Evolutionary conservation across 306 rosid species (phyloP), one percentile per base, ranked within the genome.

Genomic region (Trifolium dubium): DNA sequence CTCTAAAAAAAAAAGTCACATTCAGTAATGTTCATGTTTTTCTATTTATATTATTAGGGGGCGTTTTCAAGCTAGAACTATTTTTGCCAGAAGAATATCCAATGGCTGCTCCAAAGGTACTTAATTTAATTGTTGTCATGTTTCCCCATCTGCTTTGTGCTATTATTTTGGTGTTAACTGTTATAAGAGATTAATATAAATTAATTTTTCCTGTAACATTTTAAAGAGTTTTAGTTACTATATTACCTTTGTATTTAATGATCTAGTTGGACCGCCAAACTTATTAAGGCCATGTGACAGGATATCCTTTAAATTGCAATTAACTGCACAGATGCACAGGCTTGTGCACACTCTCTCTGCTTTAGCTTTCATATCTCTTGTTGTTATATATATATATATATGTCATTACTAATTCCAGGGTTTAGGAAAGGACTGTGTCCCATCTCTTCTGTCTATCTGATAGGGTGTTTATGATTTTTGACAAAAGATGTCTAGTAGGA

Each of bases 31-130:
- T 81, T 63, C 59, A 18, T 64, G 35, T 64, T 74, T 40, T 29
- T 29, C 43, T 80, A 8, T 69, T 61, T 79, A 51, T 56, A 44
- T 68, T 64, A 35, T 51, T 75, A 93, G 98, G 98, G 15, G 98
- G 98, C 11, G 98, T 93, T 72, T 93, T 93, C 89, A 93, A 93
- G 83, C 85, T 93, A 86, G 98, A 93, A 83, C 84, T 93, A 41
- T 93, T 93, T 88, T 85, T 93, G 78, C 98, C 98, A 10, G 98
- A 91, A 81, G 98, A 93, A 84, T 93, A 93, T 88, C 98, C 98
- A 73, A 93, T 93, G 98, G 97, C 97, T 78, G 98, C 98, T 72
- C 98, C 98, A 5, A 93, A 93, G 97, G 98, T 93, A 81, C 79
- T 47, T 50, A 46, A 23, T 56, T 78, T 29, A 74, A 23, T 62